Evolutionary conservation across 2,329 filamentous ascomycete genomes (phyloP).

Genomic region (Spiromastix sp.): DNA sequence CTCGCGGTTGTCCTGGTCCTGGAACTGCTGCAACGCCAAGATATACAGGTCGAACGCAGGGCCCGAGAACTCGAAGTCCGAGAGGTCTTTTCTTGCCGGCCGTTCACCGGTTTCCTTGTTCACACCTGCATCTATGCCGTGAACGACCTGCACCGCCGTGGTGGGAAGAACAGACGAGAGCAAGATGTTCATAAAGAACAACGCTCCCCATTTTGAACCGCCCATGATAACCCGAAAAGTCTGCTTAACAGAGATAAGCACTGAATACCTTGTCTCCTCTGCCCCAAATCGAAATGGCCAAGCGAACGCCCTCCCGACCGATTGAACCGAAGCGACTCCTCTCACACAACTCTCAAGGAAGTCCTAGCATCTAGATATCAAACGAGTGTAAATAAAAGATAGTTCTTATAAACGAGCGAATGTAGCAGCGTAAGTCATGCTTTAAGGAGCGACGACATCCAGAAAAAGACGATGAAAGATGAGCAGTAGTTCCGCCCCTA

Average conservation of each 20-base stretch:
- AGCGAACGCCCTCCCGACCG: too few relatives aligned
- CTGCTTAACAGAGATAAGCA: conserved; percentile 4
- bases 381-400: too few relatives aligned
- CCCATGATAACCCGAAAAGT: conserved; percentile 2
- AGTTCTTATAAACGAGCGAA: too few relatives aligned
- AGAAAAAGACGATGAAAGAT: too few relatives aligned
- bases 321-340: too few relatives aligned
- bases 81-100: conserved; percentile 53
- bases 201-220: not conserved
- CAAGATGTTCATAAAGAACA: conserved; percentile 3
- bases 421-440: too few relatives aligned
- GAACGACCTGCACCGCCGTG: conserved; percentile 14
- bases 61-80: conserved; percentile 51
- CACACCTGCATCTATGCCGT: conserved; percentile 18
- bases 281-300: not conserved
- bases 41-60: conserved; percentile 64
- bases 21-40: conserved; percentile 62
- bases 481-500: too few relatives aligned
- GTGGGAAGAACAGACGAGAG: not conserved
- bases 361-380: too few relatives aligned
- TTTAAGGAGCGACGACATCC: too few relatives aligned
- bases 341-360: too few relatives aligned
- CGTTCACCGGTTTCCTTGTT: conserved; percentile 19
- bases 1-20: conserved; percentile 53
- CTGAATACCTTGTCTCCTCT: not conserved